Conservation (phyloP, 2,329 filamentous ascomycete genomes). For the Aspergillus costaricaensis region DNA sequence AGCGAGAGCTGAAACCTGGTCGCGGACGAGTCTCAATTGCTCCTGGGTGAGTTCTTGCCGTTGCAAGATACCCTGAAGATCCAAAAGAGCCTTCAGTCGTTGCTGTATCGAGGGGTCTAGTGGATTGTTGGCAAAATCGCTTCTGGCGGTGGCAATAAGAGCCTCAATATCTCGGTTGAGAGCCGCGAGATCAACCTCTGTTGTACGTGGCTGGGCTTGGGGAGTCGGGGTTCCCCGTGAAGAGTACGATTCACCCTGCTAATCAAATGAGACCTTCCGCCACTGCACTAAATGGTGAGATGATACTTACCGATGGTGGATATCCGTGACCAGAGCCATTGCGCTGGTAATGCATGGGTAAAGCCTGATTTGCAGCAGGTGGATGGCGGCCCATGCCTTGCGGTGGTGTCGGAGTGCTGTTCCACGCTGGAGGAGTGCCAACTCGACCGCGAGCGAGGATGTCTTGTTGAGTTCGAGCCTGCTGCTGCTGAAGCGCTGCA, state of each 20-base stretch:
- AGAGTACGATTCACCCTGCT: slow-evolving; percentile 20
- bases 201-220: slow-evolving; percentile 37
- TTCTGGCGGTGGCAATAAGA: slow-evolving; percentile 71
- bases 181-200: slow-evolving; percentile 61
- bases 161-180: slow-evolving; percentile 81
- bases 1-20: slow-evolving; percentile 76
- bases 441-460: slow-evolving; percentile 54
- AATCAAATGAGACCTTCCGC: slow-evolving; percentile 11
- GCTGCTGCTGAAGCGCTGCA: slow-evolving; percentile 52
- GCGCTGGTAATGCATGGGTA: slow-evolving; percentile 29
- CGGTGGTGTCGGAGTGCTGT: slow-evolving; percentile 75
- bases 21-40: slow-evolving; percentile 80
- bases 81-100: slow-evolving; percentile 80
- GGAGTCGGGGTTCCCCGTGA: slow-evolving; percentile 29
- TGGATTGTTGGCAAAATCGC: slow-evolving; percentile 73
- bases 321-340: slow-evolving; percentile 34
- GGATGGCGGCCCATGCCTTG: slow-evolving; percentile 48
- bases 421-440: slow-evolving; percentile 62
- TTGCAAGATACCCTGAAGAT: slow-evolving; percentile 78
- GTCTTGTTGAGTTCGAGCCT: slow-evolving; percentile 58
- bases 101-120: slow-evolving; percentile 74
- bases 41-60: slow-evolving; percentile 75
- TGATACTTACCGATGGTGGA: slow-evolving; percentile 22
- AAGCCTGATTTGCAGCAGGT: slow-evolving; percentile 27
- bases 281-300: not conserved